phyloP scores from a whole-genome alignment of 2,329 filamentous ascomycete species.

The Rhynchosporium secalis region DNA sequence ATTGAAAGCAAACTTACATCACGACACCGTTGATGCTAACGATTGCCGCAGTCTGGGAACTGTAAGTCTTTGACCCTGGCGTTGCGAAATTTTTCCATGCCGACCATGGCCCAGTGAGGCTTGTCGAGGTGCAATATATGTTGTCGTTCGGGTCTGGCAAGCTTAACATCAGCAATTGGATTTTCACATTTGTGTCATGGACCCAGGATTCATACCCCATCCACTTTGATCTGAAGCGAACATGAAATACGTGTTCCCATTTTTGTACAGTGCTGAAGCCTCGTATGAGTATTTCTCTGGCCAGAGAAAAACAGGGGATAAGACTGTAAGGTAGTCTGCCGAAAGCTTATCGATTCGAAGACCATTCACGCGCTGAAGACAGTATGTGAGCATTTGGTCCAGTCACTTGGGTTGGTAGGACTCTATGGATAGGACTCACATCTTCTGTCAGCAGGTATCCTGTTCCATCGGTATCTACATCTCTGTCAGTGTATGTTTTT shows the following conservation, averaged over 20 bases:
- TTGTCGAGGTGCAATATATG: conserved; percentile 59
- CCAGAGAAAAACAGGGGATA: conserved; percentile 51
- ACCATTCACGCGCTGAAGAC: conserved; percentile 52
- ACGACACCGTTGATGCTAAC: conserved; percentile 45
- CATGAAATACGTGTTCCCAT: conserved; percentile 61
- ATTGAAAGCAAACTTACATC: conserved; percentile 27
- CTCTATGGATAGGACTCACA: conserved; percentile 42
- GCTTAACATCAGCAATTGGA: background rate
- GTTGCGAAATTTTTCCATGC: conserved; percentile 60
- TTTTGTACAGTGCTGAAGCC: conserved; percentile 63
- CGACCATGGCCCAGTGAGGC: conserved; percentile 60
- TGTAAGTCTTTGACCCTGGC: conserved; percentile 56
- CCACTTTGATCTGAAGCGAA: conserved; percentile 60
- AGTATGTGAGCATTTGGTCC: conserved; percentile 45
- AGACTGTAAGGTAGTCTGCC: conserved; percentile 56
- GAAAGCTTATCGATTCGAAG: conserved; percentile 58
- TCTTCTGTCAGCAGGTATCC: conserved; percentile 65
- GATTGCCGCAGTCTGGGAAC: conserved; percentile 61
- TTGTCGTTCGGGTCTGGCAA: conserved; percentile 57
- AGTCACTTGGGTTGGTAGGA: background rate
- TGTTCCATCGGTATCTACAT: conserved; percentile 58
- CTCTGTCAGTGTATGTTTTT: conserved; percentile 10
- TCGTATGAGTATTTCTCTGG: conserved; percentile 51
- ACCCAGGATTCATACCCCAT: conserved; percentile 28
- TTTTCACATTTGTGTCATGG: too few species aligned